Base-by-base conservation (phyloP, 495 filamentous ascomycete species). In the Cladorrhinum samala region DNA sequence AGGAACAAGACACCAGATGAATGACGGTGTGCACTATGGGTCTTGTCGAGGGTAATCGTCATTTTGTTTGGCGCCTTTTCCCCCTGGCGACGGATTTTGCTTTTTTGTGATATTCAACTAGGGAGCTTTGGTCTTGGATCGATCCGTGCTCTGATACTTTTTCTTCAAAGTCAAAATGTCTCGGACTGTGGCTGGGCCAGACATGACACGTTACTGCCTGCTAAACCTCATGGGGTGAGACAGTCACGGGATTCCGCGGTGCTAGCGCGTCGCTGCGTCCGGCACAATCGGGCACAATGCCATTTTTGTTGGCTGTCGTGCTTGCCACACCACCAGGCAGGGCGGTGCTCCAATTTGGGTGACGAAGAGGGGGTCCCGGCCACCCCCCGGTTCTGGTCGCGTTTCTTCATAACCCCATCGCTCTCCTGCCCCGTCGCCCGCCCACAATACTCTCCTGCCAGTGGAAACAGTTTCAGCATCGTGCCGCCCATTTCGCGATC, bases 181-280 rank as follows among this genome's bases (percentile, higher is more conserved):
- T 23, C 2, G 43, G 23, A 41, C 41, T 13, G 55, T 50, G 51
- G 50, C 39, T 49, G 19, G 36, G 20, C 36, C 5, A 4, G 3
- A 37, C 2, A 14, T 33, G 42, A 25, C 42, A 54, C 33, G 51
- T 54, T 30, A 53, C 17, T 56, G 54, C 61, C 54, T 58, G 45
- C 21, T 17, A 27, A 42, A 27, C 48, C 44, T n/a, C 14, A 46
- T 33, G 8, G 14, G 33, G 36, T 14, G 11, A 47, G n/a, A 11
- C 30, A 41, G 58, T 67, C 65, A 65, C 62, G 62, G 57, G 65
- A 65, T 54, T 53, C 65, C 65, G 65, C 59, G 62, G 11, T 63
- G 52, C 37, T 54, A 61, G 65, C 65, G 65, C 62, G 65, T 55
- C 55, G 25, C 17, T 40, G 40, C 50, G 52, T 39, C 27, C 50